These are phyloP conservation scores for Stagonosporopsis chrysanthemi DNA, from an alignment of 2,329 filamentous ascomycete species.

Conservation along the genomic window DNA sequence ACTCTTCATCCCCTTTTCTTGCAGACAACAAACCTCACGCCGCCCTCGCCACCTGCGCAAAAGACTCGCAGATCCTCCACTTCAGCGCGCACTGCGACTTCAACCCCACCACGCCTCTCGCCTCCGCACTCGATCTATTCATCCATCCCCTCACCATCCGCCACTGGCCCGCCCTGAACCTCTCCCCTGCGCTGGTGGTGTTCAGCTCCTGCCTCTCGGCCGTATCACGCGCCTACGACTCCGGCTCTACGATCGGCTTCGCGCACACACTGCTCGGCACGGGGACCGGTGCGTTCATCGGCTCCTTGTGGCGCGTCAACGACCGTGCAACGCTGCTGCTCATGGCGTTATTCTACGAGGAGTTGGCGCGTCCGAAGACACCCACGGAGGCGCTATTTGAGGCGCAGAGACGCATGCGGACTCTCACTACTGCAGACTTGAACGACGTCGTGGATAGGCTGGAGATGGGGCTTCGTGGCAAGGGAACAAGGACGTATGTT, in stretches of 20 bases:
- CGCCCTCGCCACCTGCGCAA: not conserved
- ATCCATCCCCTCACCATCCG: not conserved
- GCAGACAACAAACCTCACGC: not conserved
- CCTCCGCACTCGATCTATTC: not conserved
- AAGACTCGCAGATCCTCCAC: not conserved
- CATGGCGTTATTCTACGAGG: constrained; percentile 1
- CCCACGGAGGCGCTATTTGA: not conserved
- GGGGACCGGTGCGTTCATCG: not conserved
- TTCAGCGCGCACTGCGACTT: constrained; percentile 1
- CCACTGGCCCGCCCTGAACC: not conserved
- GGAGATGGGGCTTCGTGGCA: not conserved
- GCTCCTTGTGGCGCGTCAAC: not conserved
- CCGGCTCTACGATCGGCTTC: not conserved
- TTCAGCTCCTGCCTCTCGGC: constrained; percentile 1
- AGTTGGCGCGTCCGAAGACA: not conserved
- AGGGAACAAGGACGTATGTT: not conserved
- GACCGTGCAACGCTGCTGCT: constrained; percentile 1
- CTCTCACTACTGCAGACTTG: not conserved
- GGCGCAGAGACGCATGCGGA: not conserved
- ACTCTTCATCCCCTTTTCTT: not conserved
- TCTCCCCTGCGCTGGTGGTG: not conserved
- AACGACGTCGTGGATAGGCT: not conserved
- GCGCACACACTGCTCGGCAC: not conserved
- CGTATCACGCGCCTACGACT: not conserved
- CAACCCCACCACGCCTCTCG: not conserved